Percentiles rank a stretch among this genome's conserved stretches.
Conservation (phyloP, 768 basidiomycete genomes). For the Suillus weaverae region DNA sequence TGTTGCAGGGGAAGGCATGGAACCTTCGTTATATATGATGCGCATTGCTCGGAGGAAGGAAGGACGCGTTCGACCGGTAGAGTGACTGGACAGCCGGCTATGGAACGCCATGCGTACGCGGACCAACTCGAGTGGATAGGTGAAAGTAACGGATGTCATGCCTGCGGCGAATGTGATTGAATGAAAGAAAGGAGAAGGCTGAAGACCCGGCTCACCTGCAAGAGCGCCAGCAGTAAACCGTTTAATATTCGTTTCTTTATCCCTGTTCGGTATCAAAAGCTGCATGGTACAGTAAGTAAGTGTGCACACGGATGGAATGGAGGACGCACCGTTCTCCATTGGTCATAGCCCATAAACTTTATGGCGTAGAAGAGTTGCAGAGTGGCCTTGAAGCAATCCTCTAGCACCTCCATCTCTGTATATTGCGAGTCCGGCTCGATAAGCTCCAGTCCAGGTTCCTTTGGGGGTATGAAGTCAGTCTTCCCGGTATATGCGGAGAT, state of each 20-base stretch:
- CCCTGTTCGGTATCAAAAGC: conserved; percentile 83
- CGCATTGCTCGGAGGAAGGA: conserved; percentile 56
- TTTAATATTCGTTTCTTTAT: conserved; percentile 72
- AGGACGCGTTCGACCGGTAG: conserved; percentile 37
- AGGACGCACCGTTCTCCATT: conserved; percentile 66
- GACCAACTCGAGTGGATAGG: conserved; percentile 94
- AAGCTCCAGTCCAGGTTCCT: conserved; percentile 89
- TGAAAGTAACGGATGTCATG: conserved; percentile 83
- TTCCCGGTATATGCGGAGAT: conserved; percentile 22
- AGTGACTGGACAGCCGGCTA: conserved; percentile 21
- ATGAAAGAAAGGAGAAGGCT: not conserved
- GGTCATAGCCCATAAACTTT: conserved; percentile 96
- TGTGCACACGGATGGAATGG: not conserved
- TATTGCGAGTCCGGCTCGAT: conserved; percentile 74
- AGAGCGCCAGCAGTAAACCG: conserved; percentile 87
- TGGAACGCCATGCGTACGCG: conserved; percentile 92
- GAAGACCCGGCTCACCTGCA: conserved; percentile 58
- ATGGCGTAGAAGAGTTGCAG: conserved; percentile 89
- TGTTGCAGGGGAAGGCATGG: conserved; percentile 23
- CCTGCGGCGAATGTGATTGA: conserved; percentile 42
- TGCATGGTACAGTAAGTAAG: conserved; percentile 29
- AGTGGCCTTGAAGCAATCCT: conserved; percentile 94
- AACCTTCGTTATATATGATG: conserved; percentile 71
- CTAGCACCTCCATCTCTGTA: conserved; percentile 64
- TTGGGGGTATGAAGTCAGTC: conserved; percentile 15